Evolutionary conservation across 176 grass and related monocot genomes (phyloP).

Genomic region (Paspalum notatum): DNA sequence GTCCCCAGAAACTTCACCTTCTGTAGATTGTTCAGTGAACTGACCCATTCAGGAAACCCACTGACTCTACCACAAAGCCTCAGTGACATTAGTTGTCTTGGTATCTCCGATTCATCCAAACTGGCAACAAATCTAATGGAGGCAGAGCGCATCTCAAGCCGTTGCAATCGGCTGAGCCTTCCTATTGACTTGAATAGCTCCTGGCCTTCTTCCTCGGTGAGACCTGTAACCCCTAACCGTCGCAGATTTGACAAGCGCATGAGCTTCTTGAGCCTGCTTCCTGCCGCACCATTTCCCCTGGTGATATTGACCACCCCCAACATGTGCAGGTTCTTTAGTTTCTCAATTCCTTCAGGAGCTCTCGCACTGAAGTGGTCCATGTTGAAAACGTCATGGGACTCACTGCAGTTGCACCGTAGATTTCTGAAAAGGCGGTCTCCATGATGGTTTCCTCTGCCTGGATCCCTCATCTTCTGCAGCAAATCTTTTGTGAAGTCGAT

Average conservation of each 20-base stretch:
- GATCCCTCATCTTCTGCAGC: neutral
- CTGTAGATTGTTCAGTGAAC: slow-evolving; percentile 16
- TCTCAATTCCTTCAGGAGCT: slow-evolving; percentile 31
- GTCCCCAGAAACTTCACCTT: slow-evolving; percentile 31
- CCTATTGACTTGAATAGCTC: slow-evolving; percentile 25
- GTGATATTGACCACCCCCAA: slow-evolving; percentile 34
- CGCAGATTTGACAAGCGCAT: slow-evolving; percentile 20
- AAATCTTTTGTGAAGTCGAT: slow-evolving; percentile 2
- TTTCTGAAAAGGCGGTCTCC: neutral
- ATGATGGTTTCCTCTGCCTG: no score
- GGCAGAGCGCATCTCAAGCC: slow-evolving; percentile 30
- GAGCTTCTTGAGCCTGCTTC: slow-evolving; percentile 20
- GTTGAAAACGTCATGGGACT: slow-evolving; percentile 1
- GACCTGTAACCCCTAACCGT: slow-evolving; percentile 11
- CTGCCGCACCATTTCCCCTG: slow-evolving; percentile 5
- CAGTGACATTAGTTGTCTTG: slow-evolving; percentile 34
- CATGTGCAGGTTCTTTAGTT: slow-evolving; percentile 32
- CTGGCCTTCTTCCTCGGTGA: neutral
- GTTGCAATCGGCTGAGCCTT: slow-evolving; percentile 16
- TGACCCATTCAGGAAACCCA: slow-evolving; percentile 33
- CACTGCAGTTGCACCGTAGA: neutral
- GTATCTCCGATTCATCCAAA: slow-evolving; percentile 4
- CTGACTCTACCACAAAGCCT: slow-evolving; percentile 16
- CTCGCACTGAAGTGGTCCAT: neutral
- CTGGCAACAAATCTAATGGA: slow-evolving; percentile 21